Percentiles rank a stretch among this genome's conserved stretches.
These are phyloP conservation scores for Cicer arietinum DNA, from an alignment of 306 rosid species.

Conservation along the genomic window DNA sequence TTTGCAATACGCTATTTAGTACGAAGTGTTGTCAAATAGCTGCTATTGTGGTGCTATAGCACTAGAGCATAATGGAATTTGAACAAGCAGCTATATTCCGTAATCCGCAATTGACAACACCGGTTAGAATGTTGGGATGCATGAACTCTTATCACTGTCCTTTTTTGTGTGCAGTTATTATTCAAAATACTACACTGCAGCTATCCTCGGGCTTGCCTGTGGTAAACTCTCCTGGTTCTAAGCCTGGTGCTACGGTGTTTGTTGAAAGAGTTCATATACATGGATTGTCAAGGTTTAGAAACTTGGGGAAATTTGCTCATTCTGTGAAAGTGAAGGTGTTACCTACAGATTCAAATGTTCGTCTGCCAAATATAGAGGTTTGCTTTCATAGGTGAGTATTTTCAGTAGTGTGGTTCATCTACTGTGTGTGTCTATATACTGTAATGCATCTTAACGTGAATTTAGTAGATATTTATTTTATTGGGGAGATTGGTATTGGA, in stretches of 20 bases:
- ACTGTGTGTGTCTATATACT: conserved; percentile 3
- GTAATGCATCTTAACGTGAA: neutral
- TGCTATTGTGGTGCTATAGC: no score
- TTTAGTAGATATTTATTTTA: conserved; percentile 10
- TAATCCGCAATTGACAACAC: no score
- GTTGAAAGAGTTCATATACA: conserved; percentile 72
- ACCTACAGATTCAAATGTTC: conserved; percentile 49
- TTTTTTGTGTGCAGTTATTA: conserved; percentile 53
- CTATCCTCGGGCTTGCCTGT: conserved; percentile 66
- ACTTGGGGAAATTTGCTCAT: conserved; percentile 67
- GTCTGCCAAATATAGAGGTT: conserved; percentile 59
- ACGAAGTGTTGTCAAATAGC: no score
- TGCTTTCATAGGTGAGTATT: conserved; percentile 87
- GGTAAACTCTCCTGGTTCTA: conserved; percentile 68
- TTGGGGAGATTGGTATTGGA: neutral
- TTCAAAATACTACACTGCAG: conserved; percentile 55
- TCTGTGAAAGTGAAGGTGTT: conserved; percentile 70
- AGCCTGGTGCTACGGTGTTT: conserved; percentile 60
- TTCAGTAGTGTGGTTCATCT: conserved; percentile 17
- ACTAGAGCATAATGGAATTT: no score
- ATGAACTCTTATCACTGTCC: no score
- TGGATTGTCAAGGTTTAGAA: conserved; percentile 70
- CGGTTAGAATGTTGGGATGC: conserved; percentile 1
- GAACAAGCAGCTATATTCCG: no score
- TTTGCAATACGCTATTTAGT: no score